Conservation (phyloP, 2,329 filamentous ascomycete species). For the Monosporascus sp. region DNA sequence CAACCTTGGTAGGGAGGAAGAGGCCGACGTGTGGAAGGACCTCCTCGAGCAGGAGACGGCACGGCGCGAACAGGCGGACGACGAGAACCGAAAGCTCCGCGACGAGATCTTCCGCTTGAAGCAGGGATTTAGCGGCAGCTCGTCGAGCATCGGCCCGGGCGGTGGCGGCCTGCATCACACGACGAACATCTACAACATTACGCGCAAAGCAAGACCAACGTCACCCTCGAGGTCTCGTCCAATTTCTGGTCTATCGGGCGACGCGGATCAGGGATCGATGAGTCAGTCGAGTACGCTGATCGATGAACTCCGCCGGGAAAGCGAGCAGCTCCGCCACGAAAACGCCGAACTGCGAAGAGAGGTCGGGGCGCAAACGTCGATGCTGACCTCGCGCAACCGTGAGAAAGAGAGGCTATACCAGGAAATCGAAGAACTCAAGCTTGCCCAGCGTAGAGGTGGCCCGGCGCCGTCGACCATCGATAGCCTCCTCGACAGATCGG, state of each 20-base stretch:
- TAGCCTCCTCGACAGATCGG: slow-evolving; percentile 90
- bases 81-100: slow-evolving; percentile 76
- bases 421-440: slow-evolving; percentile 94
- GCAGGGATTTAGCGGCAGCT: slow-evolving; percentile 44
- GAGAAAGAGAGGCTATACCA: slow-evolving; percentile 94
- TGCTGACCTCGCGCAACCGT: slow-evolving; percentile 91
- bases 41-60: slow-evolving; percentile 88
- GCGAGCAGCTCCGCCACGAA: slow-evolving; percentile 78
- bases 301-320: slow-evolving; percentile 66
- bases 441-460: slow-evolving; percentile 71
- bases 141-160: slow-evolving; percentile 4
- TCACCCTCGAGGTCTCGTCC: slow-evolving; percentile 45
- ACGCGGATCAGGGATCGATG: slow-evolving; percentile 45
- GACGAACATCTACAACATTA: slow-evolving; percentile 63
- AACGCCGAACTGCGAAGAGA: slow-evolving; percentile 89
- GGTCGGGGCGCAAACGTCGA: slow-evolving; percentile 91
- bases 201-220: slow-evolving; percentile 44
- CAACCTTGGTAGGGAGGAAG: slow-evolving; percentile 50
- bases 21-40: slow-evolving; percentile 89
- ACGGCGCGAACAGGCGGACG: slow-evolving; percentile 82
- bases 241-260: slow-evolving; percentile 43
- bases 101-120: slow-evolving; percentile 77
- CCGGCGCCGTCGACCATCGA: slow-evolving; percentile 65
- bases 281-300: slow-evolving; percentile 62
- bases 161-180: slow-evolving; percentile 44